These are phyloP conservation scores for Allium cepa DNA, from an alignment of 106 monocot genomes.

Conservation along the genomic window DNA sequence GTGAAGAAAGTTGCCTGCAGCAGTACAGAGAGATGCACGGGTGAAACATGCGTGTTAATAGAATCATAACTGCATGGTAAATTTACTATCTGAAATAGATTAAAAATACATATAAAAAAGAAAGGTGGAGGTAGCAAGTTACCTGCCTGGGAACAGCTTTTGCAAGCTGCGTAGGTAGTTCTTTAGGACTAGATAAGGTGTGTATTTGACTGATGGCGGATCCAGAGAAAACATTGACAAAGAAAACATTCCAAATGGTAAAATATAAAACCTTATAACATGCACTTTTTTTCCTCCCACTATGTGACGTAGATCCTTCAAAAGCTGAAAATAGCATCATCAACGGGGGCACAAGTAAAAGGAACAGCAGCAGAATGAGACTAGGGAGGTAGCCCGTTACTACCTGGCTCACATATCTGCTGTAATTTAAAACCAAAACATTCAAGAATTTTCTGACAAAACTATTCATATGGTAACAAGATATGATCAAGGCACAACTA, in stretches of 20 bases:
- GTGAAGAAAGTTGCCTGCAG: conserved; percentile 90
- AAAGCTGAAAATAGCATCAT: conserved; percentile 88
- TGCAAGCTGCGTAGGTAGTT: conserved; percentile 77
- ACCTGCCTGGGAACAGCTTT: conserved; percentile 92
- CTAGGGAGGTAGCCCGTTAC: conserved; percentile 94
- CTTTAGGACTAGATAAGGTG: conserved; percentile 70
- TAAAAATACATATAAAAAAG: too few species aligned
- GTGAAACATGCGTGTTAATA: too few species aligned
- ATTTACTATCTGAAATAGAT: too few species aligned
- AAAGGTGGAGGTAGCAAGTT: background rate
- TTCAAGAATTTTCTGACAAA: too few species aligned
- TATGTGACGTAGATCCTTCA: conserved; percentile 85
- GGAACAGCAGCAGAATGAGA: conserved; percentile 64
- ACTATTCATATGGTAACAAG: too few species aligned
- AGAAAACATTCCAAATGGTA: conserved; percentile 94
- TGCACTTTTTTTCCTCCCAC: conserved; percentile 85
- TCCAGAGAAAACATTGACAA: conserved; percentile 89
- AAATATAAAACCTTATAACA: conserved; percentile 82
- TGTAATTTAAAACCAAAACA: conserved; percentile 15
- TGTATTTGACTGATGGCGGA: conserved; percentile 74
- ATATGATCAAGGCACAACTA: too few species aligned
- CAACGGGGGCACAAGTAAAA: conserved; percentile 62
- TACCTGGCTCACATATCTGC: conserved; percentile 55
- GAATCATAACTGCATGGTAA: too few species aligned
- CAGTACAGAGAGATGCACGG: too few species aligned